These are phyloP conservation scores for Lachancea sp. DNA, from an alignment of 805 yeast species.

Conservation along the genomic window DNA sequence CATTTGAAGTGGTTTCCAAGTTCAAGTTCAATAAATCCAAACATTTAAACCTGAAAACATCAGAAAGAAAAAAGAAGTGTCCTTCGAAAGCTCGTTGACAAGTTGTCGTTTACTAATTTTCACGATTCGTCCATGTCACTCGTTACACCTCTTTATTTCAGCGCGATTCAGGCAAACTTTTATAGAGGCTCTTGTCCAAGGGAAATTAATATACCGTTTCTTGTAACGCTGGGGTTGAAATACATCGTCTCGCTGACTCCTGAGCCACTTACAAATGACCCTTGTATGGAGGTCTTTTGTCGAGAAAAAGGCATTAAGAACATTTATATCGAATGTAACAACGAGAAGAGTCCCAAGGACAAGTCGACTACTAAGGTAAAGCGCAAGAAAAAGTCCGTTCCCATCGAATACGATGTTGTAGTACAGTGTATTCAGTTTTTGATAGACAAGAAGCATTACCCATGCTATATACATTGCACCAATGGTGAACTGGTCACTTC, in stretches of 20 bases:
- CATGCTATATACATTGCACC: slow-evolving; percentile 77
- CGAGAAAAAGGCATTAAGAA: slow-evolving; percentile 46
- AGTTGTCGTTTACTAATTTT: background rate
- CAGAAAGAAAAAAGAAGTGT: background rate
- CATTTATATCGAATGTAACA: slow-evolving; percentile 62
- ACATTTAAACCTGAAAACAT: no score
- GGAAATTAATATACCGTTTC: slow-evolving; percentile 60
- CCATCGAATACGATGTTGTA: slow-evolving; percentile 62
- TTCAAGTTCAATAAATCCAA: no score
- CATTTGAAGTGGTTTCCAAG: no score
- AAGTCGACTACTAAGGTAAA: slow-evolving; percentile 41
- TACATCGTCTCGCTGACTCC: slow-evolving; percentile 80
- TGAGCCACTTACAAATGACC: slow-evolving; percentile 57
- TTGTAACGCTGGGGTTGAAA: slow-evolving; percentile 56
- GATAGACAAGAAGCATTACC: slow-evolving; percentile 52
- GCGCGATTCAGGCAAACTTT: slow-evolving; percentile 59
- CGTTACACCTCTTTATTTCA: slow-evolving; percentile 77
- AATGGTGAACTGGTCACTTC: slow-evolving; percentile 88
- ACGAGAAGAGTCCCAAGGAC: slow-evolving; percentile 29
- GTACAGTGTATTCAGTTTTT: slow-evolving; percentile 54
- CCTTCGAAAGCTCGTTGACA: no score
- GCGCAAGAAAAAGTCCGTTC: slow-evolving; percentile 77
- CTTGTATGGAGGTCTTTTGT: slow-evolving; percentile 47
- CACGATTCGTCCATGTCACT: slow-evolving; percentile 19
- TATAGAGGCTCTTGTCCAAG: slow-evolving; percentile 88